Evolutionary conservation across 2,329 filamentous ascomycete species (phyloP), one percentile per base, ranked within the genome.

Genomic region (Tolypocladium guangdongense): DNA sequence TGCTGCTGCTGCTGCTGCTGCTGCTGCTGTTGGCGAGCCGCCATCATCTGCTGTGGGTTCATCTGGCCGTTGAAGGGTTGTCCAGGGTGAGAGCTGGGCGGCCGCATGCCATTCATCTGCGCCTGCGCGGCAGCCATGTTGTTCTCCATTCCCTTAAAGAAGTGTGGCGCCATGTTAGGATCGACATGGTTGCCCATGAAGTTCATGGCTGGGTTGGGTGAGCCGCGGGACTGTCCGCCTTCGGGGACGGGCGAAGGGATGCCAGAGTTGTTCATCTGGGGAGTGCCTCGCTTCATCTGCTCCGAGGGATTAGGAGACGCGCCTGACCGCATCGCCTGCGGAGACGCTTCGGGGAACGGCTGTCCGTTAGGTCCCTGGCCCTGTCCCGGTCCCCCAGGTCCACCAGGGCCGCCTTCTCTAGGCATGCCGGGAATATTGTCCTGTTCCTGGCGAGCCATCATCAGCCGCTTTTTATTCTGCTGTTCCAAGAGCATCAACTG

Each of bases 401-500:
- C 76, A 52, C 74, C 73, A 24, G 76, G 75, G 33, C 75, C 75
- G 27, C 77, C 79, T 50, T 68, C 76, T 58, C 78, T 73, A 38
- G 75, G 72, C 58, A 77, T 74, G 24, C 69, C 73, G 41, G 74
- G 73, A 55, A 74, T 73, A 50, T 73, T 77, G 55, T 91, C 88
- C 68, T 92, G 87, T 66, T 90, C 83, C 65, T 85, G 86, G 20
- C 88, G 82, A 38, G 88, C 88, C 87, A 90, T 90, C 76, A 90
- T 83, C 49, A 92, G 76, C 20, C 88, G 78, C 70, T 90, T 91
- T 76, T 91, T 92, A 63, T 92, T 92, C 70, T 92, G 87, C 69
- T 91, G 88, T 70, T 92, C 88, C 18, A 92, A 78, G 50, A 91
- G 72, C 88, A 91, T 92, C 65, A 92, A 72, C 67, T 92, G 88